Conservation (phyloP, 2,329 filamentous ascomycete species). For the Fusarium humuli region DNA sequence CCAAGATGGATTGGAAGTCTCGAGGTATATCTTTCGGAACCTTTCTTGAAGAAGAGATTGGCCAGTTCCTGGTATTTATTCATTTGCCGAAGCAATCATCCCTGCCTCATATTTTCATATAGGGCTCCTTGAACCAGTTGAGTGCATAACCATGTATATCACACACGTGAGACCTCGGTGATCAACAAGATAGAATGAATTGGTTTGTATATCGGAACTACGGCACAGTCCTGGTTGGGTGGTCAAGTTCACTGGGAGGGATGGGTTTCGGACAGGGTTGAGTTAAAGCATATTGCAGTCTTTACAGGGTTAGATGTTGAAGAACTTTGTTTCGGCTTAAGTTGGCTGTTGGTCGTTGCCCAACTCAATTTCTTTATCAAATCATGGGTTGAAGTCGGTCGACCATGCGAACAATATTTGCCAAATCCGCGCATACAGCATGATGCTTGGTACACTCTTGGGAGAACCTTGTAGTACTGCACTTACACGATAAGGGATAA, state of each 20-base stretch:
- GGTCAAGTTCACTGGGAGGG: background rate
- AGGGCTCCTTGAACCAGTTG: background rate
- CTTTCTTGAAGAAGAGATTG: background rate
- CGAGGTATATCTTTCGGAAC: background rate
- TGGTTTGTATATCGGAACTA: constrained; percentile 6
- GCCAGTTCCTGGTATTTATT: background rate
- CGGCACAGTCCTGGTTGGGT: constrained; percentile 12
- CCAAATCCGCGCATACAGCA: background rate
- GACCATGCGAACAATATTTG: background rate
- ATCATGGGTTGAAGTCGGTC: background rate
- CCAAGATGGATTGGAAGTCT: background rate
- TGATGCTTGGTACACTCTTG: background rate
- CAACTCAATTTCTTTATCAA: background rate
- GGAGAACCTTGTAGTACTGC: background rate
- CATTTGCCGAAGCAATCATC: background rate
- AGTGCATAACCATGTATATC: background rate
- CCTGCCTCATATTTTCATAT: background rate
- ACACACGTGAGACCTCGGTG: constrained; percentile 25
- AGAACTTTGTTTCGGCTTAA: background rate
- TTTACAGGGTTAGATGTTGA: background rate
- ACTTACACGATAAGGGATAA: background rate
- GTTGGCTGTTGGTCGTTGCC: background rate
- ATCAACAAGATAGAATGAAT: background rate
- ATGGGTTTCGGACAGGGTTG: background rate
- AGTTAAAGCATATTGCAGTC: background rate